Evolutionary conservation across 2,329 filamentous ascomycete genomes (phyloP).

Genomic region (Coniochaeta hoffmannii): DNA sequence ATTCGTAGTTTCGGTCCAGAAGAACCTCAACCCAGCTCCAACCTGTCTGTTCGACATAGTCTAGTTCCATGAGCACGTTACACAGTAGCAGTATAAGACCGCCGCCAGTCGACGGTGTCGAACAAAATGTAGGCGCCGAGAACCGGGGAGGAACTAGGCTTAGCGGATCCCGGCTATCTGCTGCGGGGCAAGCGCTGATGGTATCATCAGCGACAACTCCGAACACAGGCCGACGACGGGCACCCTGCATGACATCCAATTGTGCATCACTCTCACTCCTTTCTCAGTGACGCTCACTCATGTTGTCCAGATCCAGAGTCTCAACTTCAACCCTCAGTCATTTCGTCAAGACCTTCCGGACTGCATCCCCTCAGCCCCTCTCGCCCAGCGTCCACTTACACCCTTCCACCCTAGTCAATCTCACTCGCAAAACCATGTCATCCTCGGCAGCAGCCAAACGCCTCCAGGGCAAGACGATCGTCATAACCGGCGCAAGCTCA

Average conservation of each 20-base stretch:
- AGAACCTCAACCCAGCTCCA: too few relatives aligned
- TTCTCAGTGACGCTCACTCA: neutral
- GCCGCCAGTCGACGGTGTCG: too few relatives aligned
- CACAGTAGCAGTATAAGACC: too few relatives aligned
- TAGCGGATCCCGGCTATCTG: neutral
- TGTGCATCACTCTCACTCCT: neutral
- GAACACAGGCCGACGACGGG: neutral
- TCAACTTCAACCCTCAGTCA: neutral
- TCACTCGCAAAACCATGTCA: slow-evolving; percentile 28
- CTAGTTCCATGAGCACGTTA: too few relatives aligned
- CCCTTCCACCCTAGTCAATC: neutral
- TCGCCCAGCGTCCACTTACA: neutral
- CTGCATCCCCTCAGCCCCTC: neutral
- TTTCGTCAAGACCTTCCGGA: neutral
- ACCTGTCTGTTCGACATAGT: too few relatives aligned
- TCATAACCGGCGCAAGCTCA: slow-evolving; percentile 87
- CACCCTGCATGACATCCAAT: neutral
- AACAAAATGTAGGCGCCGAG: neutral
- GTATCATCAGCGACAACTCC: neutral
- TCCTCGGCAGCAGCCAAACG: slow-evolving; percentile 67
- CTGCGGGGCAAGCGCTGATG: slow-evolving; percentile 3
- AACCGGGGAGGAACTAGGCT: neutral
- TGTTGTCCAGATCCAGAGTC: neutral
- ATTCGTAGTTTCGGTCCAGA: too few relatives aligned
- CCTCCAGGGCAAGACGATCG: slow-evolving; percentile 84